phyloP scores from a whole-genome alignment of 2,329 filamentous ascomycete genomes.

The Chalaropsis thielavioides region DNA sequence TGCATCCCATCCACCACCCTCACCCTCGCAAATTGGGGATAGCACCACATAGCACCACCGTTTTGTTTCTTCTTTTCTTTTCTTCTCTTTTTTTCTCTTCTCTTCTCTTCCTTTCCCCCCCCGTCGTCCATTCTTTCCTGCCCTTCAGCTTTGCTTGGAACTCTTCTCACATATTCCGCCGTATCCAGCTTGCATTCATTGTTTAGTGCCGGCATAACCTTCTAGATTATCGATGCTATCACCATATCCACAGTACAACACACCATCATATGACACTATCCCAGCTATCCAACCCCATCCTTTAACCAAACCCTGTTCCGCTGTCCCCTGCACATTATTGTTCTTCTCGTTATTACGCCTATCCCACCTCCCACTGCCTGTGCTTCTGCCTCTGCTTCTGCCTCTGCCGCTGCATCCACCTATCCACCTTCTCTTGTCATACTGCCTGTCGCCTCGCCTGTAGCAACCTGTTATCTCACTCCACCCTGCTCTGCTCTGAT shows the following conservation, averaged over 20 bases:
- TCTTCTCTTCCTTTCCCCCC: background rate
- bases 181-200: background rate
- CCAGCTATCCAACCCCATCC: background rate
- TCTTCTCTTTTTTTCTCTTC: background rate
- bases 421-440: background rate
- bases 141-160: background rate
- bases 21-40: too few relatives aligned
- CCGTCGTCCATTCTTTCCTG: background rate
- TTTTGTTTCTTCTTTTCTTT: background rate
- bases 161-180: background rate
- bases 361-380: background rate
- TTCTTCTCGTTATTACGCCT: background rate
- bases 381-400: background rate
- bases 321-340: background rate
- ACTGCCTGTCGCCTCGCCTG: background rate
- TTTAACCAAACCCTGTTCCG: background rate
- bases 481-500: background rate
- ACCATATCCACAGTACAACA: background rate
- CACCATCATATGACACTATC: background rate
- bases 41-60: background rate
- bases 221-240: background rate
- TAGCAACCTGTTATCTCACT: background rate
- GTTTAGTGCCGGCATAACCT: background rate
- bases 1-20: too few relatives aligned
- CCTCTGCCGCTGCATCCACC: background rate